Conservation (phyloP, 495 filamentous ascomycete genomes). For the Cercophora sp. region DNA sequence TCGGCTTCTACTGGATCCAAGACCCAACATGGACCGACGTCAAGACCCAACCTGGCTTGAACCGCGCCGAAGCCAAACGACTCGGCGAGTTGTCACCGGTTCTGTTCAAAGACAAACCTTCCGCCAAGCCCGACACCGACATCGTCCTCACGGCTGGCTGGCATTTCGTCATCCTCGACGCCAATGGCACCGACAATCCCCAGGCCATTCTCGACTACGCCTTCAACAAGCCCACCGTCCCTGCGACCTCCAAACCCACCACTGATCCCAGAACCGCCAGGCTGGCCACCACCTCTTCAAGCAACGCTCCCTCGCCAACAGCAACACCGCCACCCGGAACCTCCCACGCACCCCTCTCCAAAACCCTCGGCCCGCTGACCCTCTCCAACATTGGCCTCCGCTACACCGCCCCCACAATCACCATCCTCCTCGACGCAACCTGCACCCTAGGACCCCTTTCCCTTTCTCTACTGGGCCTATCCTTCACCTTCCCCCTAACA, state of each 20-base stretch:
- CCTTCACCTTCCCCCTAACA: not conserved
- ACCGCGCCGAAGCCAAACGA: not conserved
- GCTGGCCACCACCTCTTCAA: not conserved
- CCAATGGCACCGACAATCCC: slow-evolving; percentile 7
- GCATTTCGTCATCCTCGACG: slow-evolving; percentile 31
- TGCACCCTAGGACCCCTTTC: not conserved
- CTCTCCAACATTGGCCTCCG: not conserved
- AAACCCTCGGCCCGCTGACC: not conserved
- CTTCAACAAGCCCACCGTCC: slow-evolving; percentile 15
- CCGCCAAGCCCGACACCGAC: slow-evolving; percentile 4
- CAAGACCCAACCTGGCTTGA: not conserved
- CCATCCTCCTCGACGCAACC: not conserved
- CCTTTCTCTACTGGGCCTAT: not conserved
- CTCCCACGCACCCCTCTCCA: not conserved
- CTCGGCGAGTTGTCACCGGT: not conserved
- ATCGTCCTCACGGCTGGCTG: slow-evolving; percentile 25
- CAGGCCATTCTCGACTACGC: slow-evolving; percentile 28
- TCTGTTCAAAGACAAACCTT: not conserved
- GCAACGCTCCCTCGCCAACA: not conserved
- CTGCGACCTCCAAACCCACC: too few relatives aligned
- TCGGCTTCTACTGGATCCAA: slow-evolving; percentile 26
- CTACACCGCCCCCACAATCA: not conserved
- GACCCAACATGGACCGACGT: slow-evolving; percentile 5
- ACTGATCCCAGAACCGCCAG: not conserved
- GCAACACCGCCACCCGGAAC: not conserved